Conservation (phyloP, 306 rosid species). For the Styphnolobium japonicum region DNA sequence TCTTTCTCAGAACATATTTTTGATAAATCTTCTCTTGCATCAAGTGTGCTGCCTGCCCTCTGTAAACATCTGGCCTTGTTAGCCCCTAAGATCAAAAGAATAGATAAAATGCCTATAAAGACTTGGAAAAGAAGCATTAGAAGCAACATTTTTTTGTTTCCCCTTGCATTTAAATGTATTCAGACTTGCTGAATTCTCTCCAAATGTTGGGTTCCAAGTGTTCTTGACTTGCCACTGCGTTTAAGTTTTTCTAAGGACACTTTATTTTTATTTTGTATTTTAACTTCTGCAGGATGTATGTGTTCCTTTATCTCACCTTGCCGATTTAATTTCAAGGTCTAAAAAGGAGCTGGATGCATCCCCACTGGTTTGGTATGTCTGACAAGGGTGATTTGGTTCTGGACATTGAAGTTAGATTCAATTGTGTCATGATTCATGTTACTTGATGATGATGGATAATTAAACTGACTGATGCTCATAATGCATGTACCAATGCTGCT, state of each 20-base stretch:
- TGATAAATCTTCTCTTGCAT: background rate
- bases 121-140: slow-evolving; percentile 12
- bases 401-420: background rate
- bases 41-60: background rate
- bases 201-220: background rate
- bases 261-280: background rate
- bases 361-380: slow-evolving; percentile 71
- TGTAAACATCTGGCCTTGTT: slow-evolving; percentile 5
- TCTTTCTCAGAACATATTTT: background rate
- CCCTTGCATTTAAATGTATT: background rate
- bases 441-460: slow-evolving; percentile 2
- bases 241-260: background rate
- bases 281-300: slow-evolving; percentile 76
- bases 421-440: slow-evolving; percentile 15
- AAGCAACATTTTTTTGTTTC: background rate
- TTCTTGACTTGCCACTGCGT: background rate
- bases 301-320: slow-evolving; percentile 88
- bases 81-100: background rate
- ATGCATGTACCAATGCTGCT: slow-evolving; percentile 1
- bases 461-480: slow-evolving; percentile 5
- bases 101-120: background rate
- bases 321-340: slow-evolving; percentile 78
- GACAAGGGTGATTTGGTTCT: slow-evolving; percentile 18
- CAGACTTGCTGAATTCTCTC: background rate
- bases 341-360: slow-evolving; percentile 81